Conservation (phyloP, 2,329 filamentous ascomycete species). For the Aureobasidium pullulans region DNA sequence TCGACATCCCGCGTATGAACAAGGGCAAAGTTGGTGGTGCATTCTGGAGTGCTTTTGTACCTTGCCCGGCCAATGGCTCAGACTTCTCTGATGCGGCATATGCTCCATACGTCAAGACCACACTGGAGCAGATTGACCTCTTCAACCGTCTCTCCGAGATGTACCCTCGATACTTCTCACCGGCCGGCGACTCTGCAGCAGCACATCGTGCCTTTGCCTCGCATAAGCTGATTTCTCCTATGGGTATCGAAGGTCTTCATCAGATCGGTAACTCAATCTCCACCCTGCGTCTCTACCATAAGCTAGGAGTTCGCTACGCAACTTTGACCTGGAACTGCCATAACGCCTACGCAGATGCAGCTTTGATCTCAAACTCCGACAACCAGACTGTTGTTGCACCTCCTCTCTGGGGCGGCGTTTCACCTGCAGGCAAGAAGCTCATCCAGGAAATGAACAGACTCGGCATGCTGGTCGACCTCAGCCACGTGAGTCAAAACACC, state of each 20-base stretch:
- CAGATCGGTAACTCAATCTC: conserved; percentile 82
- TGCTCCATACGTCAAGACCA: conserved; percentile 56
- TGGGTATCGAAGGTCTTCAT: conserved; percentile 82
- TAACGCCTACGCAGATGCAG: conserved; percentile 82
- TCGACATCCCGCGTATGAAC: conserved; percentile 70
- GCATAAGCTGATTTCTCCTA: conserved; percentile 60
- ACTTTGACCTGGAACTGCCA: conserved; percentile 93
- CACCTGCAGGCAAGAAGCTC: conserved; percentile 58
- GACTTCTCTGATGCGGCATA: conserved; percentile 72
- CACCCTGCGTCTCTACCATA: conserved; percentile 67
- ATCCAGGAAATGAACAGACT: conserved; percentile 88
- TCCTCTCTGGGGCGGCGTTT: conserved; percentile 65
- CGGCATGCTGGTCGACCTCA: conserved; percentile 87
- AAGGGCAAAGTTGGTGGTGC: conserved; percentile 69
- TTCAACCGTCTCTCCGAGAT: conserved; percentile 54
- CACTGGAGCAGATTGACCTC: conserved; percentile 68
- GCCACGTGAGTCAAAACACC: conserved; percentile 71
- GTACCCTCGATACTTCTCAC: conserved; percentile 65
- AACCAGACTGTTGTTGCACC: conserved; percentile 35
- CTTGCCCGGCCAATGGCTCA: conserved; percentile 63
- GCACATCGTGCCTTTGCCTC: conserved; percentile 49
- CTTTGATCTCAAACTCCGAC: conserved; percentile 49
- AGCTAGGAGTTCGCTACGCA: conserved; percentile 75
- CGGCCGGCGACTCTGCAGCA: conserved; percentile 50
- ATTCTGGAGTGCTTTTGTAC: conserved; percentile 87